Evolutionary conservation across 345 rosid genomes (phyloP), one percentile per base, ranked within the genome.

Genomic region (Eucalyptus camaldulensis): DNA sequence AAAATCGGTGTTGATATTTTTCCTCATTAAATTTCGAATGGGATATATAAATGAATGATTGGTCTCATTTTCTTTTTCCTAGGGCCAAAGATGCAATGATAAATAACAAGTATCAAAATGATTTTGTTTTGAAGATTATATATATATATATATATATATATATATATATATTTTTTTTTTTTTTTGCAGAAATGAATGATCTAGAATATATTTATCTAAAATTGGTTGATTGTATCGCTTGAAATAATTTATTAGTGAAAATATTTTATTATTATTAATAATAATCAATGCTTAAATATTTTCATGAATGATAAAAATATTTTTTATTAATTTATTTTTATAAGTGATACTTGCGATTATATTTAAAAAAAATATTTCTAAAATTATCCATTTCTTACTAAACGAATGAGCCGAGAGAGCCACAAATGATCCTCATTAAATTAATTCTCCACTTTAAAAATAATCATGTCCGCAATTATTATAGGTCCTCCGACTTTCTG

Each of bases 151-250:
- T 33, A 33, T 33, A 33, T 33, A n/a, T n/a, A n/a, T n/a, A n/a
- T n/a, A n/a, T n/a, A n/a, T n/a, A n/a, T n/a, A n/a, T n/a, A n/a
- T n/a, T n/a, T n/a, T n/a, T n/a, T n/a, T n/a, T 56, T 56, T 56
- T 1, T 56, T 56, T 56, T 0, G 1, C 0, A 3, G 6, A 22
- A 56, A 56, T 1, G 1, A 56, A 56, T 56, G 24, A 3, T 56
- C 24, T 24, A 22, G 1, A 56, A 56, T 21, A 56, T 21, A 9
- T 56, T 21, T 56, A 9, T 24, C 3, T 56, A 8, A 56, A 22
- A 56, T 8, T 56, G 5, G 27, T 56, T 56, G 11, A 9, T 22
- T 21, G 27, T 21, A 56, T 56, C 1, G 12, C 12, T 56, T 22
- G 10, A 22, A 9, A 56, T 56, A 9, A 56, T 22, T 24, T 22